These are phyloP conservation scores for Tieghemostelium lacteum DNA, from an alignment of 78 protist genomes.

Conservation along the genomic window DNA sequence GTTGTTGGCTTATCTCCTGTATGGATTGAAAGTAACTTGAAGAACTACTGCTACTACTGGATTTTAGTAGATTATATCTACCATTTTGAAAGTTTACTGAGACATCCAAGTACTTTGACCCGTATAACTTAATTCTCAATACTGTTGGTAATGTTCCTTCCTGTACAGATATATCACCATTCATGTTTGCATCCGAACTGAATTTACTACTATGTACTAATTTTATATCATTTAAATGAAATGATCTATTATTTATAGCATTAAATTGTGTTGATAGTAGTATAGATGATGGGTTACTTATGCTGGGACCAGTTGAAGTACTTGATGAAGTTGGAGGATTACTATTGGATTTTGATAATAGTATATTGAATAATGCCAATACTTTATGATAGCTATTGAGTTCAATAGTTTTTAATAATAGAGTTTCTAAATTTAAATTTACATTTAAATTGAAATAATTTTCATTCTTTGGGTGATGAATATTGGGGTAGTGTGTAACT, in stretches of 20 bases:
- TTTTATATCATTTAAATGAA: conserved; percentile 43
- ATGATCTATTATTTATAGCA: background rate
- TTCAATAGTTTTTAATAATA: conserved; percentile 46
- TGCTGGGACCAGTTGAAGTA: background rate
- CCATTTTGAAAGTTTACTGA: conserved; percentile 58
- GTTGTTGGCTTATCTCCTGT: background rate
- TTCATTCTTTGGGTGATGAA: conserved; percentile 40
- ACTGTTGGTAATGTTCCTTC: conserved; percentile 41
- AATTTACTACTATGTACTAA: conserved; percentile 21
- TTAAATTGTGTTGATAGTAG: background rate
- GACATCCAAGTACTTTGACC: conserved; percentile 41
- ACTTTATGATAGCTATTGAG: conserved; percentile 44
- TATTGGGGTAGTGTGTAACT: conserved; percentile 28
- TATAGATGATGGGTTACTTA: background rate
- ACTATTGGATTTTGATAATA: background rate
- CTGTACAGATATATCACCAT: background rate
- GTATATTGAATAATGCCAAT: background rate
- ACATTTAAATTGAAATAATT: conserved; percentile 38
- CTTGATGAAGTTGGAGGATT: background rate
- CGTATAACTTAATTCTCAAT: conserved; percentile 27
- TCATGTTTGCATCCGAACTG: background rate
- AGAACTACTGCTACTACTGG: background rate
- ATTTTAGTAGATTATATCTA: conserved; percentile 35
- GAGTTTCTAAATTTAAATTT: conserved; percentile 22
- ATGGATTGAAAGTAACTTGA: too few relatives aligned